Percentiles rank a stretch among this genome's conserved stretches.
Evolutionary conservation across 2,329 filamentous ascomycete species (phyloP).

Genomic region (Trichoderma oligosporum): DNA sequence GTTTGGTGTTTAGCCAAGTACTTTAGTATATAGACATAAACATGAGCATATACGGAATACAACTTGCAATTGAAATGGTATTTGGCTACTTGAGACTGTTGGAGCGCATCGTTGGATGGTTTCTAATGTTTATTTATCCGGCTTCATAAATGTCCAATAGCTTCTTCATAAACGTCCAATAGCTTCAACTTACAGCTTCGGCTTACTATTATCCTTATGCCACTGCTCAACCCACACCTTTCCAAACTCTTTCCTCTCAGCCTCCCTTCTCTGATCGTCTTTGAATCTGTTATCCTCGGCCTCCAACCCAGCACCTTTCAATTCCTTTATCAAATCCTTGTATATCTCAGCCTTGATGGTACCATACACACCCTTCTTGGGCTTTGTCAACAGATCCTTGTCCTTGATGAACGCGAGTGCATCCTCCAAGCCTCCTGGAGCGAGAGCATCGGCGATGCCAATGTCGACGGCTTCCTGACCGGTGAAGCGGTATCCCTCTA

Average conservation of each 20-base stretch:
- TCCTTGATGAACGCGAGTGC: constrained; percentile 57
- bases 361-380: constrained; percentile 64
- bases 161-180: too few relatives aligned
- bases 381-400: constrained; percentile 57
- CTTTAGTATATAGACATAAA: too few relatives aligned
- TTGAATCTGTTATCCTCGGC: constrained; percentile 48
- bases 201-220: constrained; percentile 39
- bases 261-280: constrained; percentile 37
- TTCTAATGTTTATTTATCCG: too few relatives aligned
- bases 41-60: too few relatives aligned
- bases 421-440: constrained; percentile 55
- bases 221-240: constrained; percentile 50
- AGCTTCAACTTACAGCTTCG: constrained; percentile 34
- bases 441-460: constrained; percentile 66
- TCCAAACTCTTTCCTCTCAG: constrained; percentile 42
- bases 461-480: constrained; percentile 59
- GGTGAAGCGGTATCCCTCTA: constrained; percentile 69
- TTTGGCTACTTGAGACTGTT: too few relatives aligned
- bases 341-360: constrained; percentile 74
- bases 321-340: constrained; percentile 56
- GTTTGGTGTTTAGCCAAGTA: too few relatives aligned
- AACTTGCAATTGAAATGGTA: too few relatives aligned
- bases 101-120: too few relatives aligned
- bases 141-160: too few relatives aligned
- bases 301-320: constrained; percentile 51